Conservation (phyloP, 306 rosid species). For the Fragaria nilgerrensis region DNA sequence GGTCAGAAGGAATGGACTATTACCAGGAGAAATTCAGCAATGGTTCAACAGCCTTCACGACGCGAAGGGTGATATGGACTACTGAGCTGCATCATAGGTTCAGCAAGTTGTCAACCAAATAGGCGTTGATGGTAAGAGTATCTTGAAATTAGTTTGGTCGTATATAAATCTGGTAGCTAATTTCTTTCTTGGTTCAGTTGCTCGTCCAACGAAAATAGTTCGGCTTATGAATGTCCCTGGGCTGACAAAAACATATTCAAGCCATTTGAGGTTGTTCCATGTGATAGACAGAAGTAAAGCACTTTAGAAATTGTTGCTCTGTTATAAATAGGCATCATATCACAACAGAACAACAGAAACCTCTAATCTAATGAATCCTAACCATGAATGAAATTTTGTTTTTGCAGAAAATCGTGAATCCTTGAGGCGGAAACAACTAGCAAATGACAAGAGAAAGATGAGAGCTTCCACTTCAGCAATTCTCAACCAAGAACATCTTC, state of each 20-base stretch:
- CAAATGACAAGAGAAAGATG: not conserved
- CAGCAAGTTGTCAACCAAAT: constrained; percentile 26
- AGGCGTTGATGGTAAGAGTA: constrained; percentile 38
- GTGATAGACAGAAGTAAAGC: not conserved
- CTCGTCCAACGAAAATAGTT: constrained; percentile 38
- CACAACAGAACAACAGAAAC: not conserved
- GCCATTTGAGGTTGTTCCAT: constrained; percentile 37
- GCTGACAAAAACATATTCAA: constrained; percentile 25
- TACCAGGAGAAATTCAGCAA: not conserved
- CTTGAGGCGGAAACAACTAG: constrained; percentile 13
- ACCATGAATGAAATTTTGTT: not conserved
- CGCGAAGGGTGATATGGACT: constrained; percentile 34
- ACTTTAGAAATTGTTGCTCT: not conserved
- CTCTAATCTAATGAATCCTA: not conserved
- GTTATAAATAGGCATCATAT: not conserved
- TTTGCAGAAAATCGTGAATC: constrained; percentile 30
- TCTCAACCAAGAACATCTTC: not conserved
- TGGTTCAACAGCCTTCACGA: constrained; percentile 15
- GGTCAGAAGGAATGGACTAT: not conserved
- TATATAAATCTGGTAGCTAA: not conserved
- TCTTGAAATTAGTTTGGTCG: not conserved
- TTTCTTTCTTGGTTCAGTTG: constrained; percentile 32
- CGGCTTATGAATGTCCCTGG: constrained; percentile 42
- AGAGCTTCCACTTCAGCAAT: constrained; percentile 1
- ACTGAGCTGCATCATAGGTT: constrained; percentile 33